Percentiles rank a stretch among this genome's conserved stretches.
Evolutionary conservation across 208 protist genomes (phyloP).

Genomic region (Acanthamoeba royreba): DNA sequence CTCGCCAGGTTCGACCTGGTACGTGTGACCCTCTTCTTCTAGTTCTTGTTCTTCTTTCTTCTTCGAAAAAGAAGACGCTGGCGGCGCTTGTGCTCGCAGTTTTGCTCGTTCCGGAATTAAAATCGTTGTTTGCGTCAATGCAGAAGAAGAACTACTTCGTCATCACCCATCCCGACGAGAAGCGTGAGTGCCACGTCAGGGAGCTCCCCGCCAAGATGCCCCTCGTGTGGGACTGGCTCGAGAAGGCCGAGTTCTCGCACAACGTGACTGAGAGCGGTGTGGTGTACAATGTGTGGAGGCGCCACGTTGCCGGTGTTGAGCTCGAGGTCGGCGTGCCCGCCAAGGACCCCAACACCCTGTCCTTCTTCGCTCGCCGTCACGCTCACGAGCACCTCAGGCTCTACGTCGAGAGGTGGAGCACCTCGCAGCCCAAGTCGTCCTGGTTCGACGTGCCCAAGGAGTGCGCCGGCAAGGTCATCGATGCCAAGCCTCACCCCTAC

Average conservation of each 20-base stretch:
- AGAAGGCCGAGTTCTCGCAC: not conserved
- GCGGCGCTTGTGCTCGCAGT: no score
- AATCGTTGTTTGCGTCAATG: not conserved
- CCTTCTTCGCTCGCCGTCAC: not conserved
- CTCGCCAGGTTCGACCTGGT: not conserved
- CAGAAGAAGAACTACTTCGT: constrained; percentile 15
- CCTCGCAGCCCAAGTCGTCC: not conserved
- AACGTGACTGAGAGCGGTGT: not conserved
- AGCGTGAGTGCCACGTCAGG: not conserved
- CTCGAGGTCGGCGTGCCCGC: not conserved
- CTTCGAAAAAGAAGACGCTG: no score
- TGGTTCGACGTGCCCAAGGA: not conserved
- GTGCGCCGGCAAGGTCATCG: not conserved
- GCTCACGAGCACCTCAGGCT: not conserved
- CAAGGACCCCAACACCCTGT: not conserved
- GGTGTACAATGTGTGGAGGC: not conserved
- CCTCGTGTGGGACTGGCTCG: not conserved
- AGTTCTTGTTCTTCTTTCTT: not conserved
- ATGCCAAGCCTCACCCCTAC: no score
- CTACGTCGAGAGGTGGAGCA: not conserved
- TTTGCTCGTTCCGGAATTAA: no score
- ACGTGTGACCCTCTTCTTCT: not conserved
- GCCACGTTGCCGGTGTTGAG: not conserved
- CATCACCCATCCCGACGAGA: not conserved
- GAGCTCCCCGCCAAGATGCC: not conserved